phyloP scores from a whole-genome alignment of 306 rosid species.

The Lathyrus tuberosus region DNA sequence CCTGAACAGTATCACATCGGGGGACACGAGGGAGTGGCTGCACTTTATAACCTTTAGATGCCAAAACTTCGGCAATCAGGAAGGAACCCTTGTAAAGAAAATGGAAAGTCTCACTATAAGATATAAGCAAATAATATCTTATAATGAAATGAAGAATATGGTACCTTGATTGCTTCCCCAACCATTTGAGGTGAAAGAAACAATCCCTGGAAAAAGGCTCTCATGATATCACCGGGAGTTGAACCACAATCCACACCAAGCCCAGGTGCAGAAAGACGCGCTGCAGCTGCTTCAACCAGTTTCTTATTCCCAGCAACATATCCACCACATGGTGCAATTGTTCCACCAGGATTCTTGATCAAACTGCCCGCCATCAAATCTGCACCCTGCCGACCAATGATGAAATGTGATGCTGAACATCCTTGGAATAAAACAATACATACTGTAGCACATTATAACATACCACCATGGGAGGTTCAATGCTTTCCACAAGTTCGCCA shows the following conservation, averaged over 20 bases:
- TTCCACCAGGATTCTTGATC: slow-evolving; percentile 96
- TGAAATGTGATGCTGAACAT: slow-evolving; percentile 31
- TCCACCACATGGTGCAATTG: slow-evolving; percentile 93
- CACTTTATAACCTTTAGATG: slow-evolving; percentile 78
- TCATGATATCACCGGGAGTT: slow-evolving; percentile 83
- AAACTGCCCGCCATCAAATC: slow-evolving; percentile 94
- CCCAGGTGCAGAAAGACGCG: slow-evolving; percentile 94
- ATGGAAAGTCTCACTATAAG: slow-evolving; percentile 29
- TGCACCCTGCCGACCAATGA: slow-evolving; percentile 68
- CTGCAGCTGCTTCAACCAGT: slow-evolving; percentile 87
- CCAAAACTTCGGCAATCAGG: slow-evolving; percentile 87
- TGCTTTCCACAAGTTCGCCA: slow-evolving; percentile 90
- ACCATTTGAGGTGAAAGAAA: slow-evolving; percentile 99
- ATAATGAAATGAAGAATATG: slow-evolving; percentile 27
- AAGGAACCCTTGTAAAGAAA: slow-evolving; percentile 65
- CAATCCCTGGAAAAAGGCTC: slow-evolving; percentile 88
- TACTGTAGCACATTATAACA: slow-evolving; percentile 33
- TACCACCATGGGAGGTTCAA: slow-evolving; percentile 96
- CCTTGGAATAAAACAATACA: slow-evolving; percentile 33
- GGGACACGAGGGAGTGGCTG: slow-evolving; percentile 83
- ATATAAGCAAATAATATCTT: slow-evolving; percentile 21
- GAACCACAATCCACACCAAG: slow-evolving; percentile 90
- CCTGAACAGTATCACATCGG: slow-evolving; percentile 86
- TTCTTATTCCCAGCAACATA: slow-evolving; percentile 78
- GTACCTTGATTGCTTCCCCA: slow-evolving; percentile 95